A percentile compares a stretch with the other conserved stretches of the same genome.
Conservation (phyloP, 768 basidiomycete genomes). For the Phylloporus scabripes region DNA sequence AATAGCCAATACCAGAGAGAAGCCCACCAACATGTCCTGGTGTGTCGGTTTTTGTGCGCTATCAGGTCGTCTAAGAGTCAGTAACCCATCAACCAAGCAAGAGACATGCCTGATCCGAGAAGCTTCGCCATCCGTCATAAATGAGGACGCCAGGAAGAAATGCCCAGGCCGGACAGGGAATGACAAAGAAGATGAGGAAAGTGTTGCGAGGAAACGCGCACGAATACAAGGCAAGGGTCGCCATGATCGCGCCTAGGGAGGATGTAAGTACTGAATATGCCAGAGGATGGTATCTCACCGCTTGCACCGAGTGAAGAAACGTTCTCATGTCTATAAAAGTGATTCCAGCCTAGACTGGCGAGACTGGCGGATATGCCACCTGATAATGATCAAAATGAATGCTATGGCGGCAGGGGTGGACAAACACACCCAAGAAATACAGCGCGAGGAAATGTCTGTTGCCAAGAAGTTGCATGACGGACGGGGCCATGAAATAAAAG, state of each 20-base stretch:
- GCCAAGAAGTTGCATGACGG: slow-evolving; percentile 59
- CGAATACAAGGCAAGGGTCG: slow-evolving; percentile 65
- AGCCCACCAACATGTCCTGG: slow-evolving; percentile 69
- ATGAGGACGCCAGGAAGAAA: slow-evolving; percentile 55
- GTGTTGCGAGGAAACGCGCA: slow-evolving; percentile 60
- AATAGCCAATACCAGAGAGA: slow-evolving; percentile 56
- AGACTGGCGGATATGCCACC: slow-evolving; percentile 58
- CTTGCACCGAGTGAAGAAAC: slow-evolving; percentile 61
- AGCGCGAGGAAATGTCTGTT: slow-evolving; percentile 60
- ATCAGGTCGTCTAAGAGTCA: slow-evolving; percentile 2
- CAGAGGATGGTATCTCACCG: slow-evolving; percentile 38
- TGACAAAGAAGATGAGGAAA: slow-evolving; percentile 68
- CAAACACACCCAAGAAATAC: slow-evolving; percentile 61
- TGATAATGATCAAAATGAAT: slow-evolving; percentile 22
- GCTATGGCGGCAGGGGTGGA: not conserved
- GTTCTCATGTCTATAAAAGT: slow-evolving; percentile 24
- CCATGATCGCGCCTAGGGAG: slow-evolving; percentile 60
- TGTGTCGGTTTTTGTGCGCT: slow-evolving; percentile 53
- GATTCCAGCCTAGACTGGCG: slow-evolving; percentile 44
- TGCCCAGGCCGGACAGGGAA: slow-evolving; percentile 78
- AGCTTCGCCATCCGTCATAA: slow-evolving; percentile 32
- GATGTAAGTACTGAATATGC: slow-evolving; percentile 1
- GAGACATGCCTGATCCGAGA: slow-evolving; percentile 31
- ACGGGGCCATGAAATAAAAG: slow-evolving; percentile 69
- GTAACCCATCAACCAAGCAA: not conserved